Evolutionary conservation across 2,329 filamentous ascomycete genomes (phyloP).

Genomic region (Orbilia ellipsospora): DNA sequence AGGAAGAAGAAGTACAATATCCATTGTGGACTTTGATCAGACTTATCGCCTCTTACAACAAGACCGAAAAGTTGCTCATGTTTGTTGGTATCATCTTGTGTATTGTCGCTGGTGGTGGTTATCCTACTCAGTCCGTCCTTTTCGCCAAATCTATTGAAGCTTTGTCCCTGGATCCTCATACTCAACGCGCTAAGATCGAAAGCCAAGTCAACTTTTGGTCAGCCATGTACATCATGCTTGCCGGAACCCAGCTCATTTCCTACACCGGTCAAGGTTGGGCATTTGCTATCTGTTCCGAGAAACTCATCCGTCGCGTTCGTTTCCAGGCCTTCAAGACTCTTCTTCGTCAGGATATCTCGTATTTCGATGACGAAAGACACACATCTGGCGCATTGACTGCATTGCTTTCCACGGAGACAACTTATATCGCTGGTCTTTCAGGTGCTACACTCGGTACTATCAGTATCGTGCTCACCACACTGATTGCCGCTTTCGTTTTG

Average conservation of each 20-base stretch:
- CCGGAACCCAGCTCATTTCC: constrained; percentile 76
- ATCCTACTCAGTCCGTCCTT: constrained; percentile 81
- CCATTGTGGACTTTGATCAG: constrained; percentile 79
- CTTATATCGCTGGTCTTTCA: constrained; percentile 85
- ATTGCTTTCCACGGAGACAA: constrained; percentile 89
- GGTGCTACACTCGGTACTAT: constrained; percentile 89
- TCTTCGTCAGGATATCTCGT: constrained; percentile 90
- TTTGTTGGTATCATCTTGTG: constrained; percentile 77
- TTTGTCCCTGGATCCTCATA: constrained; percentile 66
- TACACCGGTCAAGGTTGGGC: constrained; percentile 76
- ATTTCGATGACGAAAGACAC: constrained; percentile 91
- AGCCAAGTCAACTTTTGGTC: constrained; percentile 85
- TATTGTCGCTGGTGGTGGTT: constrained; percentile 81
- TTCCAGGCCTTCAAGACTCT: constrained; percentile 85
- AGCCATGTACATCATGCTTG: constrained; percentile 88
- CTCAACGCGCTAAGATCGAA: constrained; percentile 66
- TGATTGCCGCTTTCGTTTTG: constrained; percentile 77
- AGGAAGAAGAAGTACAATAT: constrained; percentile 71
- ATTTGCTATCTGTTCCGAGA: constrained; percentile 88
- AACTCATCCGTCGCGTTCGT: constrained; percentile 83
- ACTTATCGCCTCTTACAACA: constrained; percentile 83
- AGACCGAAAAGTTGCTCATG: constrained; percentile 77
- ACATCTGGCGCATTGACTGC: constrained; percentile 87
- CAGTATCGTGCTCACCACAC: constrained; percentile 80
- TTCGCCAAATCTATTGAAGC: constrained; percentile 88